Base-by-base conservation (phyloP, 1,139 yeast genomes). In the Geotrichum carabidarum region DNA sequence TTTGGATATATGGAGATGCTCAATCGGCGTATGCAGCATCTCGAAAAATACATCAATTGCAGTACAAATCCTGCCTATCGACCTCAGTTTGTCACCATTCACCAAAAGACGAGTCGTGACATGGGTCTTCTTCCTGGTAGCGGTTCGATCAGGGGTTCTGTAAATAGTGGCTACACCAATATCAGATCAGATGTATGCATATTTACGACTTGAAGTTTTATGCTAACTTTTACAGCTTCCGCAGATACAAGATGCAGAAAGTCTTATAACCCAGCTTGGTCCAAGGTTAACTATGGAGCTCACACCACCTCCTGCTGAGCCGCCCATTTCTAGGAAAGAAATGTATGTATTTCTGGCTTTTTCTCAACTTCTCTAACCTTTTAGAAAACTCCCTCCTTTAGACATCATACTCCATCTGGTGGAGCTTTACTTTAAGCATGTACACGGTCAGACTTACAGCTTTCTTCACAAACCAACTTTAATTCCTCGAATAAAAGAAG, bases 361-460 rank as follows among this genome's bases (percentile, higher is more conserved):
- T 22, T 22, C 27, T 22, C 27, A 22, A 2, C 11, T 42, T 42
- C 8, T 15, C 44, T 42, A 42, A 42, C 14, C 9, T 18, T 22
- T 30, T 11, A 42, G 44, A 15, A 17, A 15, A 9, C 43, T 58
- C 12, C 62, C 62, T 2, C 50, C 60, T 5, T 46, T 55, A n/a
- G 66, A 65, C 35, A 49, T 67, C 17, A 57, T 62, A 9, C 56
- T 62, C 35, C 69, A 67, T 50, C 60, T 67, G 34, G 65, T 59
- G 3, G 69, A 66, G 50, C 57, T 62, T 12, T 71, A 71, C 55
- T 71, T 71, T 57, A 59, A 66, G 40, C 64, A 69, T 48, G 62
- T 71, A 44, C 71, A 71, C 59, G 67, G 68, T 51, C 74, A 70
- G 57, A 70, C 72, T 3, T 71, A 71, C 56, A 66, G 69, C 17